These are phyloP conservation scores for Lepidium aucheri DNA, from an alignment of 345 rosid species.

Conservation along the genomic window DNA sequence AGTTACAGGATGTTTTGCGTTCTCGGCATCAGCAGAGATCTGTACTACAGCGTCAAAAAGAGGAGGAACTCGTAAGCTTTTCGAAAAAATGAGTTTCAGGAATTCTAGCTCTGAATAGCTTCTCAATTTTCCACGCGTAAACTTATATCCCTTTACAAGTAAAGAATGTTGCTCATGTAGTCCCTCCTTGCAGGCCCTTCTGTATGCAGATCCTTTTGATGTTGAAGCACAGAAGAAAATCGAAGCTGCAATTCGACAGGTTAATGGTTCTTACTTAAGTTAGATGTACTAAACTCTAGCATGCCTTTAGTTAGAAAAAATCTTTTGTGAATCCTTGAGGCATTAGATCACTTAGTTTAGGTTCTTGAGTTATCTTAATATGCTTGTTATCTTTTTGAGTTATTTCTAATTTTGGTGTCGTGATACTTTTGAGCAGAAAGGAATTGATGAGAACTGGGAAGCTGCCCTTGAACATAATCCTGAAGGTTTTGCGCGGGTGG, in stretches of 20 bases:
- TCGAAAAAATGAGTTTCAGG: not conserved
- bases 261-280: slow-evolving; percentile 21
- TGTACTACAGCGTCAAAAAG: slow-evolving; percentile 53
- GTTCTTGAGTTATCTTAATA: not conserved
- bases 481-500: slow-evolving; percentile 99
- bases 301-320: not conserved
- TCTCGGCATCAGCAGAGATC: slow-evolving; percentile 67
- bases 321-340: not conserved
- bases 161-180: not conserved
- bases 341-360: not conserved
- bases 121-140: not conserved
- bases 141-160: not conserved
- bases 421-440: slow-evolving; percentile 55
- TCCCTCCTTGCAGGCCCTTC: slow-evolving; percentile 52
- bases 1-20: slow-evolving; percentile 62
- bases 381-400: not conserved
- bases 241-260: slow-evolving; percentile 98
- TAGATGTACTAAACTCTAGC: not conserved
- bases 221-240: slow-evolving; percentile 95
- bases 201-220: slow-evolving; percentile 93
- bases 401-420: not conserved
- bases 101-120: not conserved
- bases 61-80: slow-evolving; percentile 72
- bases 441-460: slow-evolving; percentile 99
- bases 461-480: slow-evolving; percentile 97